Conservation (phyloP, 306 rosid species). For the Medicago truncatula region DNA sequence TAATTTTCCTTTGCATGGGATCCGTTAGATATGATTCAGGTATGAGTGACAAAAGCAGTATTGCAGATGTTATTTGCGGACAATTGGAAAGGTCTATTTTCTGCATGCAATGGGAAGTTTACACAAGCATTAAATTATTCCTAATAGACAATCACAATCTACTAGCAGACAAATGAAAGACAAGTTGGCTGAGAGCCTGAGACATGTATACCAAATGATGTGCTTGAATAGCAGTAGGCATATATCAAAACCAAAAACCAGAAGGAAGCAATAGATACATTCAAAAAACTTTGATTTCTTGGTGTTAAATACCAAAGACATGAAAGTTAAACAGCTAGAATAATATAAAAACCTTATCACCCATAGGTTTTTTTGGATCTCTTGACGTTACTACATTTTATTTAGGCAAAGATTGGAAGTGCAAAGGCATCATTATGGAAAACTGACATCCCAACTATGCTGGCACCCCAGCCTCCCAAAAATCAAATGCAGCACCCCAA, state of each 20-base stretch:
- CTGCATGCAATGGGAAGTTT: conserved; percentile 60
- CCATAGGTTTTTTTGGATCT: conserved; percentile 31
- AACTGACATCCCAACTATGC: too few relatives aligned
- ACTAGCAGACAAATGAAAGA: conserved; percentile 34
- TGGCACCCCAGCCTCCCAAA: too few relatives aligned
- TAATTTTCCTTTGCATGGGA: conserved; percentile 48
- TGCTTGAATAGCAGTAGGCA: conserved; percentile 36
- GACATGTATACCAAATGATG: conserved; percentile 33
- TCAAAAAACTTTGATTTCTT: conserved; percentile 24
- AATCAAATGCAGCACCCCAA: neutral
- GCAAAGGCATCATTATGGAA: neutral
- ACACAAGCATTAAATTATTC: conserved; percentile 38
- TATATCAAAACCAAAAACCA: conserved; percentile 35
- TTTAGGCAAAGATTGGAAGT: too few relatives aligned
- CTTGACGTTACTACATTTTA: conserved; percentile 7
- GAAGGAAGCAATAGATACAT: conserved; percentile 32
- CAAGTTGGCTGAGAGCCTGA: conserved; percentile 13
- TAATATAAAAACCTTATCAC: conserved; percentile 16
- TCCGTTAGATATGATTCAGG: conserved; percentile 58
- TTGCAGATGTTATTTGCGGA: conserved; percentile 69
- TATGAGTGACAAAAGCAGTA: conserved; percentile 65
- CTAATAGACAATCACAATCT: neutral
- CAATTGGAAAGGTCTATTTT: conserved; percentile 73
- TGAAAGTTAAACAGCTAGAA: conserved; percentile 32
- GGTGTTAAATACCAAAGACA: conserved; percentile 38